These are phyloP conservation scores for Stephanocyclus meneghinianus DNA, from an alignment of 352 stramenopile species.

Conservation along the genomic window DNA sequence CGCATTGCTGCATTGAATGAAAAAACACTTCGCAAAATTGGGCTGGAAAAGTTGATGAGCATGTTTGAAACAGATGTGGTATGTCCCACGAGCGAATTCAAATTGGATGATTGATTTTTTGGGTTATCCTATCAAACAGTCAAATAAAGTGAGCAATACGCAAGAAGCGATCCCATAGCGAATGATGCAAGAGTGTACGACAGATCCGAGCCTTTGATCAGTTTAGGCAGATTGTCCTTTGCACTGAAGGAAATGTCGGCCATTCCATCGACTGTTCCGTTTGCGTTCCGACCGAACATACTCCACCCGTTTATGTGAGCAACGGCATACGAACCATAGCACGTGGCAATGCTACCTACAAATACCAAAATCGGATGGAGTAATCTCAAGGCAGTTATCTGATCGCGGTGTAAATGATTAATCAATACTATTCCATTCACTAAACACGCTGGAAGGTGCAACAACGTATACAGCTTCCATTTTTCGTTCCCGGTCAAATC, in stretches of 20 bases:
- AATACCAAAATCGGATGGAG: constrained; percentile 49
- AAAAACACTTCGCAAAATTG: constrained; percentile 44
- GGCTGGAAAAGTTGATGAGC: constrained; percentile 34
- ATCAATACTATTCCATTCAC: constrained; percentile 41
- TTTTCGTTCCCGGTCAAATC: constrained; percentile 35
- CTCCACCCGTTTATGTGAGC: constrained; percentile 30
- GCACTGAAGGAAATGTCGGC: background rate
- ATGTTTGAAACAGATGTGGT: constrained; percentile 46
- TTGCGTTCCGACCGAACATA: background rate
- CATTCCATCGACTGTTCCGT: background rate
- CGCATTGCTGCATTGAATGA: constrained; percentile 64
- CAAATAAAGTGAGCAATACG: constrained; percentile 30
- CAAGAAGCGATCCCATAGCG: constrained; percentile 22
- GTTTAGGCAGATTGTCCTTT: constrained; percentile 5
- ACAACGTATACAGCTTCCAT: constrained; percentile 37
- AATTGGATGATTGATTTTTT: background rate
- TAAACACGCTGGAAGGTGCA: constrained; percentile 37
- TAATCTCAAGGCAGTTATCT: constrained; percentile 22
- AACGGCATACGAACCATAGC: constrained; percentile 32
- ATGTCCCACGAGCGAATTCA: background rate
- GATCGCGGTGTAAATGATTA: constrained; percentile 50
- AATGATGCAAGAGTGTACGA: constrained; percentile 34
- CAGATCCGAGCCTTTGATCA: background rate
- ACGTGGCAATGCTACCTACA: constrained; percentile 32
- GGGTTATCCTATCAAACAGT: constrained; percentile 6